Evolutionary conservation across 169 alveolate genomes (phyloP).

Genomic region (Besnoitia besnoiti): DNA sequence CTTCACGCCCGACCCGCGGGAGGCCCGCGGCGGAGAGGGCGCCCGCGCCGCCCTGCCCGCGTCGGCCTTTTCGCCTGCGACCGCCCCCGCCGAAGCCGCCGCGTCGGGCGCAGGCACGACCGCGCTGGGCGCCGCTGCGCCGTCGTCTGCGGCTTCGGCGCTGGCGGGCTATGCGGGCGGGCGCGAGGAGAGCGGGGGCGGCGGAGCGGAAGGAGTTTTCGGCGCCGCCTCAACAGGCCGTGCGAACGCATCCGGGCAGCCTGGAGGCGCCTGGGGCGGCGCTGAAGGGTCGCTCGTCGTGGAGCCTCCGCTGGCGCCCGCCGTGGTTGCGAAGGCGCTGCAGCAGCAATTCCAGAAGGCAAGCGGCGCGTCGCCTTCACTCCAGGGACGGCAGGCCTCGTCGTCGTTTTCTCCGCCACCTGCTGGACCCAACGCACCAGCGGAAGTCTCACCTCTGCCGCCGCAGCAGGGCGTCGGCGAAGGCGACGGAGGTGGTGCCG

Average conservation of each 20-base stretch:
- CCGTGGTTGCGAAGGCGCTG: slow-evolving; percentile 23
- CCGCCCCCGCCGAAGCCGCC: slow-evolving; percentile 9
- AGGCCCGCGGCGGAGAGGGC: background rate
- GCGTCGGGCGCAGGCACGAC: background rate
- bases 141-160: too few relatives aligned
- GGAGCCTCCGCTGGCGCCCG: slow-evolving; percentile 2
- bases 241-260: too few relatives aligned
- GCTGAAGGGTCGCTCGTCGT: background rate
- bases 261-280: background rate
- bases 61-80: background rate
- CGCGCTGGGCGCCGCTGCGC: too few relatives aligned
- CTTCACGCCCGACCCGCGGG: too few relatives aligned
- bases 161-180: too few relatives aligned
- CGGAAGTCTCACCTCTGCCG: too few relatives aligned
- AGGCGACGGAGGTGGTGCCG: too few relatives aligned
- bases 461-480: too few relatives aligned
- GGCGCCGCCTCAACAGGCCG: too few relatives aligned
- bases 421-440: too few relatives aligned
- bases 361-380: too few relatives aligned
- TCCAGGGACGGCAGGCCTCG: too few relatives aligned
- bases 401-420: background rate
- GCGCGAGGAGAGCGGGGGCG: background rate
- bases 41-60: background rate
- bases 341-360: slow-evolving; percentile 12
- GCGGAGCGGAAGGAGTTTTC: background rate